Conservation (phyloP, 1,284 basidiomycete genomes). For the Pseudozyma pruni region DNA sequence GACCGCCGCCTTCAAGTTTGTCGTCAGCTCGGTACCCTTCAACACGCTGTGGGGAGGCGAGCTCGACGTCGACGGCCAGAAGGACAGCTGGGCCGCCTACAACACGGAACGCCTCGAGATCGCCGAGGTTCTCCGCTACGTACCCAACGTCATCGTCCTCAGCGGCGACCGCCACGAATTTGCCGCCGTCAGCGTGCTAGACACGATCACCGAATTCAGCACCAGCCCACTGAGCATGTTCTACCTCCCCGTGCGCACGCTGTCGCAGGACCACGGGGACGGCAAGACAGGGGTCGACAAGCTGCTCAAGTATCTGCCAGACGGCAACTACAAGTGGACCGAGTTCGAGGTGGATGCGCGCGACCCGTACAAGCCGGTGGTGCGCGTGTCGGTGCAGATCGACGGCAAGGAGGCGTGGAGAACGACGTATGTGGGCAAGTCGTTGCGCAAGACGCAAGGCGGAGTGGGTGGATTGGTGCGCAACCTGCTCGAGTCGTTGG, state of each 20-base stretch:
- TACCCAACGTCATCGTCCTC: slow-evolving; percentile 77
- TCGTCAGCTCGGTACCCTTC: slow-evolving; percentile 81
- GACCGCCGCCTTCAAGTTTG: slow-evolving; percentile 83
- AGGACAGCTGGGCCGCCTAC: slow-evolving; percentile 78
- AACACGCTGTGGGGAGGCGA: slow-evolving; percentile 78
- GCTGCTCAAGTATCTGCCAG: slow-evolving; percentile 73
- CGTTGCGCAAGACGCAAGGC: slow-evolving; percentile 52
- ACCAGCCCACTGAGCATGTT: slow-evolving; percentile 76
- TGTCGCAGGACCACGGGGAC: slow-evolving; percentile 68
- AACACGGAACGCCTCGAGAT: slow-evolving; percentile 72
- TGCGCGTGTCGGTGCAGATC: slow-evolving; percentile 72
- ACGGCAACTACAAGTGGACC: slow-evolving; percentile 71
- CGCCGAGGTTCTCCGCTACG: slow-evolving; percentile 69
- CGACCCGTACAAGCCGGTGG: slow-evolving; percentile 72
- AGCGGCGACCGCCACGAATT: slow-evolving; percentile 80
- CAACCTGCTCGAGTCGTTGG: slow-evolving; percentile 63
- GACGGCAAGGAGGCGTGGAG: slow-evolving; percentile 76
- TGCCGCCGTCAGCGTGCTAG: slow-evolving; percentile 71
- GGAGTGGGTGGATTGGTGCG: slow-evolving; percentile 65
- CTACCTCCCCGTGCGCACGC: slow-evolving; percentile 65
- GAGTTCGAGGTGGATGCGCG: slow-evolving; percentile 80
- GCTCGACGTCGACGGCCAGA: slow-evolving; percentile 72
- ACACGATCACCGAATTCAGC: slow-evolving; percentile 73
- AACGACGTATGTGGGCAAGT: slow-evolving; percentile 67
- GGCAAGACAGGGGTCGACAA: slow-evolving; percentile 73